Base-by-base conservation (phyloP, 352 stramenopile genomes). In the Phytophthora crassamura region DNA sequence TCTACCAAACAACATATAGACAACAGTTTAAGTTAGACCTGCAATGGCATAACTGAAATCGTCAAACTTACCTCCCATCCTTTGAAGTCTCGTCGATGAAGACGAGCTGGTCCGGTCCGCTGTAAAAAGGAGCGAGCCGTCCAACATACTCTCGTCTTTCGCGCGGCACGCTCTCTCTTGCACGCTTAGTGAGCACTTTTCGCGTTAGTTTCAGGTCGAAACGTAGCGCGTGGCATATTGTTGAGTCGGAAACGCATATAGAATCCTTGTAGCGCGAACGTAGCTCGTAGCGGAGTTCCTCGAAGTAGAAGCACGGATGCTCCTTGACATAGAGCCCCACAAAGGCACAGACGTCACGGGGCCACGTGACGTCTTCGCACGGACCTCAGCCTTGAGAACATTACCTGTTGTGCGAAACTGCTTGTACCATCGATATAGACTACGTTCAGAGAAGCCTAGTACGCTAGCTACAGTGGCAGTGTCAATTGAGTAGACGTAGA, bases 251-350 rank as follows among this genome's bases (percentile, higher is more conserved):
- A 3, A 64, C 8, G 51, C 60, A 69, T 30, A 5, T 30, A 2
- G 8, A 9, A 18, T 4, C 42, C 25, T 12, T 14, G 25, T 30
- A 30, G 9, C 42, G n/a, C 8, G 59, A 67, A 46, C 4, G 18
- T 9, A 67, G 18, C 15, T 45, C 43, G 0, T 16, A 33, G 20
- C 52, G 38, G 10, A 75, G 56, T 40, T 75, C 55, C 40, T 72
- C 67, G 2, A 75, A 25, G 51, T 66, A 75, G 53, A 72, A 75
- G n/a, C 53, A 66, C 5, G 48, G 50, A 35, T 74, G 59, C 0
- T 22, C 0, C 9, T 25, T 15, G 2, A 48, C 48, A 51, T 65
- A 69, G 4, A 16, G 9, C 1, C 41, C 3, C 6, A 74, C 65
- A 54, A 66, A 68, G 11, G 12, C 8, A 49, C 42, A 34, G 5